Conservation (phyloP, 192 early-diverging fungal genomes). For the Gorgonomyces haynaldii region DNA sequence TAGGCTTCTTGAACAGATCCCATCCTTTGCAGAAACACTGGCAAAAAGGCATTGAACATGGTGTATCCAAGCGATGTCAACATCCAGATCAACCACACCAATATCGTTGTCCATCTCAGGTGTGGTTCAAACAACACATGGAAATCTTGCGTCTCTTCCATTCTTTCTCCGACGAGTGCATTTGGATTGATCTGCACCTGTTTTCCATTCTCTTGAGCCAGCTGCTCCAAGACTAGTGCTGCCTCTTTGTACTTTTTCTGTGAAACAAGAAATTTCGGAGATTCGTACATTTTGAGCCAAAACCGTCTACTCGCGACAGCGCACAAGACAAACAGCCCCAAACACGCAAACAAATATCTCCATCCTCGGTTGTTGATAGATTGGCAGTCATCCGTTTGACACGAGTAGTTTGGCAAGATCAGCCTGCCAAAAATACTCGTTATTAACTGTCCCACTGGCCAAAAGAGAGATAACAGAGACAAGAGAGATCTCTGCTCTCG, state of each 20-base stretch:
- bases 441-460: too few species aligned
- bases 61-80: constrained; percentile 66
- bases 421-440: too few species aligned
- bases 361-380: too few species aligned
- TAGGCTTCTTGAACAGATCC: too few species aligned
- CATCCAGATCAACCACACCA: constrained; percentile 71
- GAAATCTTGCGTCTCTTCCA: constrained; percentile 4
- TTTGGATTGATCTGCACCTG: not conserved
- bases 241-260: constrained; percentile 1
- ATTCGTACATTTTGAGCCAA: not conserved
- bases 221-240: constrained; percentile 4
- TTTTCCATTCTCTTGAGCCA: constrained; percentile 11
- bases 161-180: not conserved
- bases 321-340: too few species aligned
- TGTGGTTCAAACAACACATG: constrained; percentile 7
- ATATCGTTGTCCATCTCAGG: constrained; percentile 37
- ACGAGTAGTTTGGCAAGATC: too few species aligned
- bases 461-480: too few species aligned
- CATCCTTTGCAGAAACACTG: constrained; percentile 58
- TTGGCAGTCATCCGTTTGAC: too few species aligned
- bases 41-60: constrained; percentile 82
- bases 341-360: too few species aligned
- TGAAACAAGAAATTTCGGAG: not conserved
- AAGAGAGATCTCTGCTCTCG: too few species aligned
- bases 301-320: too few species aligned